A percentile compares a stretch with the other conserved stretches of the same genome.
Conservation (phyloP, 768 basidiomycete genomes). For the Paxillus ammoniavirescens region DNA sequence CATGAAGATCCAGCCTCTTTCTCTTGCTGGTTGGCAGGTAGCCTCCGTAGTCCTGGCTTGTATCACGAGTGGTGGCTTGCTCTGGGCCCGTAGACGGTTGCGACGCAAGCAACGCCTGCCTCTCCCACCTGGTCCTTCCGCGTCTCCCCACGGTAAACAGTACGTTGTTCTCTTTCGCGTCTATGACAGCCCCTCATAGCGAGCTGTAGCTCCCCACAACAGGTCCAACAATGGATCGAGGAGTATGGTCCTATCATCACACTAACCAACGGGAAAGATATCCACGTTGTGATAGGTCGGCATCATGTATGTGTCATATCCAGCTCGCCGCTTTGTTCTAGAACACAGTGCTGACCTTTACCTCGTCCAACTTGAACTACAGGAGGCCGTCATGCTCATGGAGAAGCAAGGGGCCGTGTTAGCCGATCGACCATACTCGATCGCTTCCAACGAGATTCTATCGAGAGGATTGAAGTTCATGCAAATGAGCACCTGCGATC, state of each 20-base stretch:
- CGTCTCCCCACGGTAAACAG: not conserved
- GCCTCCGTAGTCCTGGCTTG: not conserved
- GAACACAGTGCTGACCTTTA: not conserved
- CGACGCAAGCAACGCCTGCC: not conserved
- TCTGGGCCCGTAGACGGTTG: not conserved
- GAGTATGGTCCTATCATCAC: slow-evolving; percentile 8
- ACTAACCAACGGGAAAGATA: not conserved
- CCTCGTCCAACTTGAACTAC: too few species aligned
- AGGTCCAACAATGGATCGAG: slow-evolving; percentile 6
- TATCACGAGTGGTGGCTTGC: not conserved
- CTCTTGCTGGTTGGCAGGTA: not conserved
- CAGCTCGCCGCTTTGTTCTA: not conserved
- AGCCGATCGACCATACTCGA: slow-evolving; percentile 46
- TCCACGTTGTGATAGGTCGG: slow-evolving; percentile 8
- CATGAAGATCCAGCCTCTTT: not conserved
- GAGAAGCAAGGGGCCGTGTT: slow-evolving; percentile 49
- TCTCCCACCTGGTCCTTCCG: slow-evolving; percentile 5
- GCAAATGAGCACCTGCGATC: slow-evolving; percentile 47
- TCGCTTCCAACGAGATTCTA: slow-evolving; percentile 52
- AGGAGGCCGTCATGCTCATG: slow-evolving; percentile 44
- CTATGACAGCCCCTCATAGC: too few species aligned
- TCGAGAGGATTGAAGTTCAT: slow-evolving; percentile 54
- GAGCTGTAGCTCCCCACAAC: not conserved
- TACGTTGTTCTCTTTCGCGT: not conserved
- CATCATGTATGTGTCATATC: not conserved